phyloP scores from a whole-genome alignment of 2,329 filamentous ascomycete species.

The Fusarium sacchari region DNA sequence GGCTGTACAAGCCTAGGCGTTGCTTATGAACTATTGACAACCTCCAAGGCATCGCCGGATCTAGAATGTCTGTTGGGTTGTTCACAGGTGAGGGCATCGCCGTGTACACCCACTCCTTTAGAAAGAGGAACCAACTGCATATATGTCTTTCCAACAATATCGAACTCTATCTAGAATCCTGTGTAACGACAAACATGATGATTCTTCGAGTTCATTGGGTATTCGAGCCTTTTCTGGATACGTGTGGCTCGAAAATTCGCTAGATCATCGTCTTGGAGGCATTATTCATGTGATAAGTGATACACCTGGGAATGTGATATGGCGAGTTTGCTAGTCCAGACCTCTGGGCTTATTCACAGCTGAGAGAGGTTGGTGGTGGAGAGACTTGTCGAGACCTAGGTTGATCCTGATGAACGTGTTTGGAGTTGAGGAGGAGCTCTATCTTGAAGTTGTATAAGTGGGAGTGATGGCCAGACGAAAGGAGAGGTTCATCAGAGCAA shows the following conservation, averaged over 20 bases:
- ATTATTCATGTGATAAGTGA: background rate
- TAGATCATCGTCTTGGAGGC: background rate
- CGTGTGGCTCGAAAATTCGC: background rate
- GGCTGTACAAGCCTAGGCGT: background rate
- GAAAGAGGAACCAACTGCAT: slow-evolving; percentile 1
- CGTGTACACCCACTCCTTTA: background rate
- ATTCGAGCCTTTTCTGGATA: background rate
- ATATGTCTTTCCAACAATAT: background rate
- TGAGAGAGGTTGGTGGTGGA: background rate
- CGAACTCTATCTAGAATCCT: background rate
- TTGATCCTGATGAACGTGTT: background rate
- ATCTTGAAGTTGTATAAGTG: slow-evolving; percentile 10
- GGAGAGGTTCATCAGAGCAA: background rate
- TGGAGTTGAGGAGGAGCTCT: background rate
- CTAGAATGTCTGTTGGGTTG: background rate
- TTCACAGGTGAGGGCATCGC: background rate
- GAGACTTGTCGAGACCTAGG: background rate
- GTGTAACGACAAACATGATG: background rate
- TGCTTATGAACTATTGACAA: background rate
- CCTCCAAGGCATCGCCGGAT: background rate
- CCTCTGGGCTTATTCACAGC: background rate
- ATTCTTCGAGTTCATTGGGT: background rate
- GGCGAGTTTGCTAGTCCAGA: background rate
- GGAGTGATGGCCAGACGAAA: background rate
- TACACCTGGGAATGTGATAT: background rate